Percentiles rank a stretch among this genome's conserved stretches.
Evolutionary conservation across 148 eudicot species (phyloP).

Genomic region (Salicornia ramosissima): DNA sequence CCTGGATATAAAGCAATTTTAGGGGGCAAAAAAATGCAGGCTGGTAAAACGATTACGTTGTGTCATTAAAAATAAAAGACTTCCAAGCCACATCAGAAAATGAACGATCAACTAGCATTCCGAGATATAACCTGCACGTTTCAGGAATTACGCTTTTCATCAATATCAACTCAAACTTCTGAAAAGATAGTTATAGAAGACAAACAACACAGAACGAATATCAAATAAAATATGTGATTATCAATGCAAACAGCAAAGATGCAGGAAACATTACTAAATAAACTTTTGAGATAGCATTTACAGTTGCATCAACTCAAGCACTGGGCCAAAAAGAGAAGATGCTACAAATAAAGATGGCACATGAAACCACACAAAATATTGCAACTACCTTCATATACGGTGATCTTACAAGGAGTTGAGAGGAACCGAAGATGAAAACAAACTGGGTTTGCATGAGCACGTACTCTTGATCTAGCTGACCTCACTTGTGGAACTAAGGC

Average conservation of each 20-base stretch:
- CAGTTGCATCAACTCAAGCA: background rate
- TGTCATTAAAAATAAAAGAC: background rate
- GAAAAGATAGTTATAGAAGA: background rate
- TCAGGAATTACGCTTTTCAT: background rate
- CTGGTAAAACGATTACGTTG: background rate
- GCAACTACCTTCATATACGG: background rate
- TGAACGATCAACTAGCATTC: constrained; percentile 16
- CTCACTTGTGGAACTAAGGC: too few species aligned
- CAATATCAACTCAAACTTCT: background rate
- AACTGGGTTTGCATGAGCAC: too few species aligned
- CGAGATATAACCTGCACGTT: constrained; percentile 33
- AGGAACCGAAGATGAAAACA: too few species aligned
- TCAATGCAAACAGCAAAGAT: background rate
- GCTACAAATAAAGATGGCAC: background rate
- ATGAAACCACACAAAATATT: background rate
- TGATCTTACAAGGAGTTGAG: too few species aligned
- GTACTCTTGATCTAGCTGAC: too few species aligned
- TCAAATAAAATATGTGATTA: background rate
- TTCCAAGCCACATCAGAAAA: background rate
- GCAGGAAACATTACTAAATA: too few species aligned
- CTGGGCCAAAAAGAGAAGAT: background rate
- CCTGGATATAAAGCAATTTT: too few species aligned
- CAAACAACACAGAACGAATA: background rate
- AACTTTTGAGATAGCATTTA: too few species aligned
- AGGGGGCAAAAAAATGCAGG: too few species aligned